Base-by-base conservation (phyloP, 176 grass and related monocot genomes). In the Zoysia pacifica region DNA sequence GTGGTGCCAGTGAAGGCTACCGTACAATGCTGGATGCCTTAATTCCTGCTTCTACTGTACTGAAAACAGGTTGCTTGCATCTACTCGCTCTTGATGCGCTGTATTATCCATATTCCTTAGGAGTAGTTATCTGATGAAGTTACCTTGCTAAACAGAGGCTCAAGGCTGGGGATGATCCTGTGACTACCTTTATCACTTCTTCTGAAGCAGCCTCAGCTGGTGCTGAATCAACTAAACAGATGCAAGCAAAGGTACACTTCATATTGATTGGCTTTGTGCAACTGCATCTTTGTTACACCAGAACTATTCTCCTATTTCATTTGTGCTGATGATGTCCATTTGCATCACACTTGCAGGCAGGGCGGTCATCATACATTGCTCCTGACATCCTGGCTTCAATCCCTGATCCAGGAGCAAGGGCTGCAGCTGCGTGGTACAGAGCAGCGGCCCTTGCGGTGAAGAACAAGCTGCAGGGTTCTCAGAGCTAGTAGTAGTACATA, bases 1-100 rank as follows among this genome's bases (percentile, higher is more conserved):
- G 96, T 77, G 93, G 96, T 59, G 96, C 96, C 40, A 82, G 69
- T n/a, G 79, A 79, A 74, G 96, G 96, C 58, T 99, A 91, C 75
- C 92, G 96, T 2, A 99, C 96, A 42, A 95, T 99, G 96, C 80
- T 99, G 50, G 96, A 99, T 91, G 96, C 96, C 76, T 93, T 99
- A 37, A 95, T 99, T 91, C 93, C 96, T 74, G 96, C 96, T 77
- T 90, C 82, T 73, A 83, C 81, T 69, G 82, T 83, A 49, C 80
- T 99, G 69, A 93, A 28, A 84, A 88, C 86, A 95, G 92, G 96
- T 83, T 40, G 61, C 53, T 60, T 47, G 15, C 75, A 62, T 75
- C 28, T 19, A 77, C 16, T 43, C 43, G 14, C 20, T 76, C 45
- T 79, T 86, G 19, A 8, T 73, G 16, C 78, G 62, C 55, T 12